These are phyloP conservation scores for Panicum hallii DNA, from an alignment of 202 grass and related monocot species.

Conservation along the genomic window DNA sequence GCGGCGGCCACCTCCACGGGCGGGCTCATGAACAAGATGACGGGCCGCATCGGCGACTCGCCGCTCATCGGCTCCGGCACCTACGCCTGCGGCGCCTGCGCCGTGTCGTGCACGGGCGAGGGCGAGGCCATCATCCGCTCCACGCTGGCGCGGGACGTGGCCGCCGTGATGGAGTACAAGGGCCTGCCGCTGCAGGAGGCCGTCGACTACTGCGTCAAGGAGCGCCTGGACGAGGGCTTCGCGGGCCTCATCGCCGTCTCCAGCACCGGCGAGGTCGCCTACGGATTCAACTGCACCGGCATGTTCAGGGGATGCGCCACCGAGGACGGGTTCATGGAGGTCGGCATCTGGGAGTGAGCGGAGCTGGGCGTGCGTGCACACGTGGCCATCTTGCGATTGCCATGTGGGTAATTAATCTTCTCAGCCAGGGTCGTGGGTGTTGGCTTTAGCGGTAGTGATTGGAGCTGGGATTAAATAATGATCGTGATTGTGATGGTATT, in stretches of 20 bases:
- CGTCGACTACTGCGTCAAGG: constrained; percentile 73
- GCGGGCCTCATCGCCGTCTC: constrained; percentile 89
- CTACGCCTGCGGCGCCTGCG: constrained; percentile 74
- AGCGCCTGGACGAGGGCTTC: constrained; percentile 71
- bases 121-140: constrained; percentile 94
- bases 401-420: neutral
- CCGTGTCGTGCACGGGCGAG: constrained; percentile 89
- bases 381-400: constrained; percentile 46
- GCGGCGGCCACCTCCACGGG: constrained; percentile 86
- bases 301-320: constrained; percentile 91
- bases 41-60: constrained; percentile 86
- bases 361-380: neutral
- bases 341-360: constrained; percentile 79
- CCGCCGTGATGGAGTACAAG: constrained; percentile 94
- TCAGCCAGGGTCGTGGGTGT: neutral
- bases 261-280: constrained; percentile 65
- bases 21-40: constrained; percentile 96
- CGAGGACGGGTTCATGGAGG: constrained; percentile 87
- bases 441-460: neutral
- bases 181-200: constrained; percentile 73
- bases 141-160: constrained; percentile 86
- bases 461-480: constrained; percentile 17
- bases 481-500: neutral
- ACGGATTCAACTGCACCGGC: constrained; percentile 82
- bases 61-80: constrained; percentile 86